Base-by-base conservation (phyloP, 805 yeast genomes). In the Peterozyma xylosa region DNA sequence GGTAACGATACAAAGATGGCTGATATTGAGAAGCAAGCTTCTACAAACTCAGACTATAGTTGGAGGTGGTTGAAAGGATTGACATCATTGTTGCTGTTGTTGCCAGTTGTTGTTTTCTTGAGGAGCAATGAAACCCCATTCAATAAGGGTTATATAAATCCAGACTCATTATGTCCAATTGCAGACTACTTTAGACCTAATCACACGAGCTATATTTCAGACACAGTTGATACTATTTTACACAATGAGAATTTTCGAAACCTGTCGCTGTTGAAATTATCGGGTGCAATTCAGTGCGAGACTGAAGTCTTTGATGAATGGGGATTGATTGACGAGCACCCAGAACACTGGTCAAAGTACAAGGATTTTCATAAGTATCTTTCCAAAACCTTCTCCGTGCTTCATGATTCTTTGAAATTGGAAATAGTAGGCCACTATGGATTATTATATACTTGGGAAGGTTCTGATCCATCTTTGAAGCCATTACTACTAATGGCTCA, bases 401-500 rank as follows among this genome's bases (percentile, higher is more conserved):
- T 76, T 3, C 72, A 74, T 49, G 48, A 63, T 29, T 55, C 66
- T n/a, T 62, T 78, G 45, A 64, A 72, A 39, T 65, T 80, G n/a
- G 75, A 72, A 45, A 67, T 63, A 29, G 76, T 82, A 42, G 81
- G 82, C 56, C 67, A 74, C 13, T 74, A 76, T 46, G 86, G 84
- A 0, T 63, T 85, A 43, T 64, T 85, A 1, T 74, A 66, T 59
- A 76, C 83, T 5, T 75, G 85, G 78, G 57, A 72, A 49, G 91
- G 93, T 4, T 57, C 75, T 4, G 53, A 73, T 35, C 43, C 55
- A n/a, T 45, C 52, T 9, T 63, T 79, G 48, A 79, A 80, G 57
- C 93, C 95, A 6, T 50, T 78, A 13, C 55, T 85, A 57, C 66
- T 82, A 45, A 76, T 81, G 57, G 88, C 87, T 0, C 93, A 85